These are phyloP conservation scores for Odontarrhena argentea DNA, from an alignment of 345 rosid genomes.

Conservation along the genomic window DNA sequence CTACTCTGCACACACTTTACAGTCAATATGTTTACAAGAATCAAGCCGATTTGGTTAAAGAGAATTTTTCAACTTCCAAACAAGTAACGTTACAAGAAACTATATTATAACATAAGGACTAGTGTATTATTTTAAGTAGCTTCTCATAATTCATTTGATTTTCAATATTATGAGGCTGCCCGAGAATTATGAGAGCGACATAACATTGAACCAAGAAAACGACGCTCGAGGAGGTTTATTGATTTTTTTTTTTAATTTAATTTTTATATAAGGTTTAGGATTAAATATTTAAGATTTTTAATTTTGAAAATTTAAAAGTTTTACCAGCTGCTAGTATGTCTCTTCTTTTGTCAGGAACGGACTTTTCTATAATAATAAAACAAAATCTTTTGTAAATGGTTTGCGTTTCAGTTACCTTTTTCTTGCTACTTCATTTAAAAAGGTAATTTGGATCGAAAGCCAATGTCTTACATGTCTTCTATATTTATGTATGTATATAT, in stretches of 20 bases:
- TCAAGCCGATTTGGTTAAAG: slow-evolving; percentile 36
- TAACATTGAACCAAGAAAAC: slow-evolving; percentile 36
- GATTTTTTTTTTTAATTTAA: neutral
- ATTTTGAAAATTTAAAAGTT: neutral
- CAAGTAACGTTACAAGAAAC: slow-evolving; percentile 21
- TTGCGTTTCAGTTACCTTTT: slow-evolving; percentile 28
- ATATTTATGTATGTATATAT: neutral
- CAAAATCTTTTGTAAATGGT: slow-evolving; percentile 10
- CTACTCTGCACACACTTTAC: slow-evolving; percentile 36
- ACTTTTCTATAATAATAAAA: slow-evolving; percentile 15
- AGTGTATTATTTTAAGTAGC: neutral
- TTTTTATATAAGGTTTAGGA: neutral
- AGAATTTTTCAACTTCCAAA: slow-evolving; percentile 24
- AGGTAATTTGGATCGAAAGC: slow-evolving; percentile 33
- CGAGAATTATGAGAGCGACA: slow-evolving; percentile 31
- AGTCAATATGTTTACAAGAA: slow-evolving; percentile 27
- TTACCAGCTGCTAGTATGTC: slow-evolving; percentile 17
- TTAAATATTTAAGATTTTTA: neutral
- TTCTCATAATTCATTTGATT: slow-evolving; percentile 4
- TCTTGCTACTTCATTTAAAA: slow-evolving; percentile 20
- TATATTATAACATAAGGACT: neutral
- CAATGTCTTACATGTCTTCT: slow-evolving; percentile 34
- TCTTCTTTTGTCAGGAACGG: slow-evolving; percentile 21
- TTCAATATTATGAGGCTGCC: slow-evolving; percentile 9
- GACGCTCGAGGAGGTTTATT: slow-evolving; percentile 14